Percentiles rank a stretch among this genome's conserved stretches.
These are phyloP conservation scores for Kodamaea ohmeri DNA, from an alignment of 1,139 yeast species.

Conservation along the genomic window DNA sequence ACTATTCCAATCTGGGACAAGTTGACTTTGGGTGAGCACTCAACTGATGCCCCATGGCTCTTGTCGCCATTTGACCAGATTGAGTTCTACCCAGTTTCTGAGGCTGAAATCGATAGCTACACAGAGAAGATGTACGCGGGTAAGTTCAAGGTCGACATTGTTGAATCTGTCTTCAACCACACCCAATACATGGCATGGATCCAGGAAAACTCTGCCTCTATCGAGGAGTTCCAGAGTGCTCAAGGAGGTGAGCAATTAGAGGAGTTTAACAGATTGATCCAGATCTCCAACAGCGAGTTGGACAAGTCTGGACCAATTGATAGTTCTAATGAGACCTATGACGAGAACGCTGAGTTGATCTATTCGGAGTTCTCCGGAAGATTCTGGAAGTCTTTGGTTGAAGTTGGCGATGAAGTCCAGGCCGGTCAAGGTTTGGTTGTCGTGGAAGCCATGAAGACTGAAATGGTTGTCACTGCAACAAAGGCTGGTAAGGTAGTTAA, in stretches of 20 bases:
- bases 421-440: conserved; percentile 80
- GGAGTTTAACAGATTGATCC: conserved; percentile 80
- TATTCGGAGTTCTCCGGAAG: conserved; percentile 95
- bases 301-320: conserved; percentile 45
- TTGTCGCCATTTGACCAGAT: conserved; percentile 89
- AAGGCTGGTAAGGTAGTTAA: conserved; percentile 73
- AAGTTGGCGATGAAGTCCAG: conserved; percentile 73
- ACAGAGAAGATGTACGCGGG: conserved; percentile 82
- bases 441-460: conserved; percentile 98
- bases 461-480: conserved; percentile 81
- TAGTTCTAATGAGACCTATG: conserved; percentile 50
- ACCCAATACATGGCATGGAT: conserved; percentile 77
- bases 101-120: conserved; percentile 69
- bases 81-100: conserved; percentile 88
- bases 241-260: conserved; percentile 81
- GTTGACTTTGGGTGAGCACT: conserved; percentile 69
- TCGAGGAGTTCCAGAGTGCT: conserved; percentile 61
- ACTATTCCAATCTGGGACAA: conserved; percentile 98
- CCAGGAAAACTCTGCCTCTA: conserved; percentile 66
- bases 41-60: conserved; percentile 78
- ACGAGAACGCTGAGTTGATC: conserved; percentile 76
- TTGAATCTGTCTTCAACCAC: conserved; percentile 80
- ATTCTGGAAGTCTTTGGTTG: conserved; percentile 89
- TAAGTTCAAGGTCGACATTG: conserved; percentile 68
- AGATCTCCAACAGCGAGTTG: conserved; percentile 77